phyloP scores from a whole-genome alignment of 2,329 filamentous ascomycete species.

The Trichoderma polysporum region DNA sequence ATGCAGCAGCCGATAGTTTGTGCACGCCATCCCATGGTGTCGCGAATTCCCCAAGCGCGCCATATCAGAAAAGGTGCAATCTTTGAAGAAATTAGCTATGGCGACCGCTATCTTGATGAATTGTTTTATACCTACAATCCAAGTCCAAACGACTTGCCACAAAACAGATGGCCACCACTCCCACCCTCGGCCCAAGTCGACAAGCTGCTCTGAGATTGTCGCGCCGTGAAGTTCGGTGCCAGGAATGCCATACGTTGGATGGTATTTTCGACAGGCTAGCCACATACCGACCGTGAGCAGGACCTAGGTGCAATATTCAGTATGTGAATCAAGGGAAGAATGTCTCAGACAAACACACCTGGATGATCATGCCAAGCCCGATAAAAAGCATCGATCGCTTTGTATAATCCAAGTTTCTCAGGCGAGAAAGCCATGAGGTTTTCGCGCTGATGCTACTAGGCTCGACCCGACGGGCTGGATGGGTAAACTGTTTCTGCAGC shows the following conservation, averaged over 20 bases:
- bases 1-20: slow-evolving; percentile 49
- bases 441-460: slow-evolving; percentile 30
- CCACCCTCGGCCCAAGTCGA: slow-evolving; percentile 48
- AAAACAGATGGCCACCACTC: slow-evolving; percentile 60
- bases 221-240: slow-evolving; percentile 36
- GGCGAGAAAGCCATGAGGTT: slow-evolving; percentile 36
- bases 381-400: slow-evolving; percentile 46
- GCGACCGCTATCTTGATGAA: not conserved
- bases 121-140: slow-evolving; percentile 37
- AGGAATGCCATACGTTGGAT: slow-evolving; percentile 49
- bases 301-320: slow-evolving; percentile 39
- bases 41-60: slow-evolving; percentile 52
- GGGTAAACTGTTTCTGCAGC: slow-evolving; percentile 45
- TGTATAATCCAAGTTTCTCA: slow-evolving; percentile 39
- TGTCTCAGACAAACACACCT: slow-evolving; percentile 39
- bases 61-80: slow-evolving; percentile 53
- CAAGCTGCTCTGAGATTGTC: slow-evolving; percentile 42
- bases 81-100: slow-evolving; percentile 21
- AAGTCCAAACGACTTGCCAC: slow-evolving; percentile 57
- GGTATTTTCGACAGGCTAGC: slow-evolving; percentile 58
- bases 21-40: slow-evolving; percentile 57
- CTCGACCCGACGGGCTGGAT: slow-evolving; percentile 22
- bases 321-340: not conserved
- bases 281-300: slow-evolving; percentile 54
- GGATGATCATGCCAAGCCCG: slow-evolving; percentile 47